A percentile compares a stretch with the other conserved stretches of the same genome.
These are phyloP conservation scores for Boletus putidus DNA, from an alignment of 1,284 basidiomycete species.

Conservation along the genomic window DNA sequence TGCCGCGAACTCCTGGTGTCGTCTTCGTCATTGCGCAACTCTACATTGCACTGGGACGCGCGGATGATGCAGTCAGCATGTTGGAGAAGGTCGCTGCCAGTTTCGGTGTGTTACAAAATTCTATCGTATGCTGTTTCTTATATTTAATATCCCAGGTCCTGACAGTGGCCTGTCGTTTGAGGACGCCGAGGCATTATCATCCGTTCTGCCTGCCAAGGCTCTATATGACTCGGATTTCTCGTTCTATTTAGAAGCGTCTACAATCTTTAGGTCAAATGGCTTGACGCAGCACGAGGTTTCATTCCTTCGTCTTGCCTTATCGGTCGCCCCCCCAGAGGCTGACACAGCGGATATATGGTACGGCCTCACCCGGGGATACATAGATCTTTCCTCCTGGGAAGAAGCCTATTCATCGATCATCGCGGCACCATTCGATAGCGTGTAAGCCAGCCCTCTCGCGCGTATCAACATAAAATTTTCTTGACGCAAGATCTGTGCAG, in stretches of 20 bases:
- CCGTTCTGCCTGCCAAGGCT: slow-evolving; percentile 60
- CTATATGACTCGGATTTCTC: slow-evolving; percentile 61
- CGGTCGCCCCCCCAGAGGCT: slow-evolving; percentile 54
- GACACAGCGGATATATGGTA: slow-evolving; percentile 73
- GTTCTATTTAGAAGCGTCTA: slow-evolving; percentile 78
- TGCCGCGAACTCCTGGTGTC: slow-evolving; percentile 74
- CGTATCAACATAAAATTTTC: slow-evolving; percentile 5
- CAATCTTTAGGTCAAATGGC: slow-evolving; percentile 64
- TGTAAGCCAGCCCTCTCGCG: slow-evolving; percentile 54
- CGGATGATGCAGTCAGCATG: slow-evolving; percentile 69
- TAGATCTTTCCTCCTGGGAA: slow-evolving; percentile 73
- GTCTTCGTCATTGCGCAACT: slow-evolving; percentile 73
- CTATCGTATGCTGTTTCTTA: slow-evolving; percentile 12
- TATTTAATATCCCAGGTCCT: slow-evolving; percentile 43
- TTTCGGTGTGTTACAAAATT: slow-evolving; percentile 55
- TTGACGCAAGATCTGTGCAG: slow-evolving; percentile 44
- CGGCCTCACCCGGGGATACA: slow-evolving; percentile 74
- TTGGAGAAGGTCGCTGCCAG: slow-evolving; percentile 77
- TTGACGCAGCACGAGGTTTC: slow-evolving; percentile 63
- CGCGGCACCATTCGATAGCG: slow-evolving; percentile 67
- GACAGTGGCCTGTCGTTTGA: slow-evolving; percentile 56
- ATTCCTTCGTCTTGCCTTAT: slow-evolving; percentile 78
- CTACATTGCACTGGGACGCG: slow-evolving; percentile 65
- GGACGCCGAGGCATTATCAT: slow-evolving; percentile 61
- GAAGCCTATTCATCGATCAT: slow-evolving; percentile 83